Conservation (phyloP, 2,329 filamentous ascomycete species). For the Dactylellina sp. region DNA sequence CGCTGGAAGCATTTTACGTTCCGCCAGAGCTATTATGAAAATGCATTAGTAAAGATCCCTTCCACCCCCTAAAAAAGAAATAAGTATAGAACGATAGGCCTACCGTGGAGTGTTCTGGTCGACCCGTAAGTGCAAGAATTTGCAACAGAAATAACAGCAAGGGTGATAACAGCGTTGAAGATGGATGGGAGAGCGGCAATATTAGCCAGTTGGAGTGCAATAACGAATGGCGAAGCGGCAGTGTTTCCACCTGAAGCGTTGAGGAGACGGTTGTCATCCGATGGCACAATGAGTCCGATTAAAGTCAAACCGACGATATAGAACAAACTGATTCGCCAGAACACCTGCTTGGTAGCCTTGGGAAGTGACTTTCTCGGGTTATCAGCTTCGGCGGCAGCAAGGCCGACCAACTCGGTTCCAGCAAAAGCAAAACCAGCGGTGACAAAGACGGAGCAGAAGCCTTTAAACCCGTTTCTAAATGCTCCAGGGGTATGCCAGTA, state of each 20-base stretch:
- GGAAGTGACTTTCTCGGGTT: constrained; percentile 68
- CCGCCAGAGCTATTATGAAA: constrained; percentile 34
- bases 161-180: constrained; percentile 74
- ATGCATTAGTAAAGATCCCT: too few relatives aligned
- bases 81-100: neutral
- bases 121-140: constrained; percentile 52
- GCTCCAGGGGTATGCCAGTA: constrained; percentile 66
- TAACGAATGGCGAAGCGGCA: constrained; percentile 74
- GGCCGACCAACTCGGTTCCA: constrained; percentile 69
- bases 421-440: constrained; percentile 71
- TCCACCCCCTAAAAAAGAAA: neutral
- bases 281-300: constrained; percentile 66
- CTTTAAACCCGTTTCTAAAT: constrained; percentile 67
- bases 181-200: constrained; percentile 73
- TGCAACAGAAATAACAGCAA: constrained; percentile 51
- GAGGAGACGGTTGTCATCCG: constrained; percentile 64
- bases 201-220: constrained; percentile 73
- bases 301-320: constrained; percentile 67
- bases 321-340: constrained; percentile 68
- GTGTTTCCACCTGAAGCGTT: constrained; percentile 63
- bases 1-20: constrained; percentile 31
- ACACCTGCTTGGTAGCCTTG: constrained; percentile 67
- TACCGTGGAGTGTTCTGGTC: constrained; percentile 53
- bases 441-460: constrained; percentile 71
- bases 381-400: constrained; percentile 68